Evolutionary conservation across 495 filamentous ascomycete genomes (phyloP).

Genomic region (Penicillium pulvis): DNA sequence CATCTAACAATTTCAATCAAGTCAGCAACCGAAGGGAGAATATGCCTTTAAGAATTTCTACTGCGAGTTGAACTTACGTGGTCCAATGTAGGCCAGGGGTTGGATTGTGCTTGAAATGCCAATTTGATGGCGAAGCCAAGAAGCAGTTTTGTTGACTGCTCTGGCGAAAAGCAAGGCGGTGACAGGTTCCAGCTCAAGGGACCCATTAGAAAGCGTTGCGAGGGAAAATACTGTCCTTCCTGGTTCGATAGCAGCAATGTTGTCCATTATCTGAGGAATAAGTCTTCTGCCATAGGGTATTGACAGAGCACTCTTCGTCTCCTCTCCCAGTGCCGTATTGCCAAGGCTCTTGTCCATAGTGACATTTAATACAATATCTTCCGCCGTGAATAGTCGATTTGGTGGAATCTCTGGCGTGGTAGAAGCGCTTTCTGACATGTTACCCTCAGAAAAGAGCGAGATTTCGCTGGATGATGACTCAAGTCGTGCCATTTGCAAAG

Average conservation of each 20-base stretch:
- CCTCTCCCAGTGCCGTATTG: background rate
- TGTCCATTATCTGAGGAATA: constrained; percentile 10
- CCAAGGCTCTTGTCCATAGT: no score
- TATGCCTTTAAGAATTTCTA: no score
- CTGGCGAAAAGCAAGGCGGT: constrained; percentile 4
- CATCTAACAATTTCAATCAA: constrained; percentile 3
- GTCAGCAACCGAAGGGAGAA: no score
- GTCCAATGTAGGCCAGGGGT: constrained; percentile 13
- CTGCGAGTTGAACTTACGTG: constrained; percentile 1
- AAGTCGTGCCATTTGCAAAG: constrained; percentile 1
- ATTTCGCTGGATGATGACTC: constrained; percentile 5
- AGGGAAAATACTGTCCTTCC: constrained; percentile 9
- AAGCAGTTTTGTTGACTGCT: constrained; percentile 15
- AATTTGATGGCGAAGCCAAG: constrained; percentile 9
- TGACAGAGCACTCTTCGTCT: constrained; percentile 1
- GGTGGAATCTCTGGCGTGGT: background rate
- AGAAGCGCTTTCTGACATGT: background rate
- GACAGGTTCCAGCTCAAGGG: constrained; percentile 1
- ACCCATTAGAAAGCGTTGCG: constrained; percentile 1
- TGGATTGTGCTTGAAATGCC: background rate
- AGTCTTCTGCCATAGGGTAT: constrained; percentile 10
- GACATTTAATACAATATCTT: no score
- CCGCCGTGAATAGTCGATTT: no score
- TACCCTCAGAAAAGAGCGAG: constrained; percentile 2
- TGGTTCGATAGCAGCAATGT: constrained; percentile 6